Percentiles rank a stretch among this genome's conserved stretches.
phyloP scores from a whole-genome alignment of 2,329 filamentous ascomycete genomes.

The Epicoccum nigrum region DNA sequence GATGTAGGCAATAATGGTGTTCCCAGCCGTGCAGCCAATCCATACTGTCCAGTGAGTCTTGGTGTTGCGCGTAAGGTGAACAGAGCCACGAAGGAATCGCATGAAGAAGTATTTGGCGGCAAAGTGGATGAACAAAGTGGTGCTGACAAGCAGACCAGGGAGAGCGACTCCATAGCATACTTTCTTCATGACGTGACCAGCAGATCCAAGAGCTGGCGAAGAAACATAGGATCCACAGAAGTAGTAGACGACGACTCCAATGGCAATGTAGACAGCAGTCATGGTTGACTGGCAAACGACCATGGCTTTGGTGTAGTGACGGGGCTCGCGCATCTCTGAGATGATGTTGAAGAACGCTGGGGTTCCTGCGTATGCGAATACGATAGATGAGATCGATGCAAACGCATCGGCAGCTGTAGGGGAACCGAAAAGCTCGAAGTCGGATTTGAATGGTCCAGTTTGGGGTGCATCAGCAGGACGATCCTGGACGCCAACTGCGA shows the following conservation, averaged over 20 bases:
- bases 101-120: slow-evolving; percentile 58
- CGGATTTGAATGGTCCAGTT: slow-evolving; percentile 27
- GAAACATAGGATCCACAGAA: slow-evolving; percentile 67
- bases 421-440: slow-evolving; percentile 26
- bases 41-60: slow-evolving; percentile 35
- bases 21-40: slow-evolving; percentile 29
- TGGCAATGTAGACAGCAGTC: slow-evolving; percentile 67
- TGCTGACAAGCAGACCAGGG: slow-evolving; percentile 49
- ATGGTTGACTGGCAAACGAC: slow-evolving; percentile 64
- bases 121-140: slow-evolving; percentile 31
- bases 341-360: slow-evolving; percentile 72
- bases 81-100: slow-evolving; percentile 70
- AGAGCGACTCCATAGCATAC: slow-evolving; percentile 71
- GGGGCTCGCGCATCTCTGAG: slow-evolving; percentile 66
- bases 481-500: slow-evolving; percentile 35
- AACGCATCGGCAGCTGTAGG: slow-evolving; percentile 26
- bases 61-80: slow-evolving; percentile 59
- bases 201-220: slow-evolving; percentile 70
- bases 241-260: slow-evolving; percentile 71
- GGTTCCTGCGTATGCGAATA: slow-evolving; percentile 56
- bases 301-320: slow-evolving; percentile 63
- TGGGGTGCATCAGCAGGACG: slow-evolving; percentile 32
- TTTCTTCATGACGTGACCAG: slow-evolving; percentile 62
- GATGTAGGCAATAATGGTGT: slow-evolving; percentile 28
- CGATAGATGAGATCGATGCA: slow-evolving; percentile 30